Evolutionary conservation across 164 flowering plant genomes (phyloP), one percentile per base, ranked within the genome.

Genomic region (Stephania cephalantha): DNA sequence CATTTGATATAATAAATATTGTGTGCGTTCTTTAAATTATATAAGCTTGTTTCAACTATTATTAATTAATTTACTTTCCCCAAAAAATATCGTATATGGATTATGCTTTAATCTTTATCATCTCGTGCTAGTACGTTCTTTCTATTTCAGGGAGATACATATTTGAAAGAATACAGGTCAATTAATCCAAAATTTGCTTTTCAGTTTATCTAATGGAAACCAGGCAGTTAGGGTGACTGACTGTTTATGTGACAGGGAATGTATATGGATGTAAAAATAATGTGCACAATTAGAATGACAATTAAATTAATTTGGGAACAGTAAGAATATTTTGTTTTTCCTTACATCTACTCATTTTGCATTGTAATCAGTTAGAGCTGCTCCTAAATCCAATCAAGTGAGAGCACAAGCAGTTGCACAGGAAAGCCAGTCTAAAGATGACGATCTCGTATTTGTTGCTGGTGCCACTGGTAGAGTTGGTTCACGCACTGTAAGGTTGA

Each of bases 391-490:
- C 69, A 84, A 79, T 73, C 77, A 74, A 29, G 78, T 46, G 70
- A 74, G 82, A 55, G 77, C 65, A 50, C 80, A 77, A 70, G 81
- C 83, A 68, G 72, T 64, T 64, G 71, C 84, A 52, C 78, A 79
- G 65, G 83, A 79, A 74, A 76, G n/a, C 42, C 79, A 80, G 65
- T 61, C 75, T 11, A 88, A 89, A 73, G 96, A 91, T 72, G 78
- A 84, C n/a, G 76, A 88, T 81, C 83, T 92, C 72, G 97, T 82
- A 69, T 95, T 92, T 86, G 98, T 95, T 79, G 99, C 99, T 9
- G 98, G 99, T 73, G 94, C 99, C 58, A 91, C 98, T 46, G 99
- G 98, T 63, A 88, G 69, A 89, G 99, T 95, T 77, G 99, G 98
- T 68, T 95, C 97, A 68, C 87, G 99, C 68, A 87, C 98, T 55